Percentiles rank a stretch among this genome's conserved stretches.
phyloP scores from a whole-genome alignment of 2,329 filamentous ascomycete species.

The Botrytis fabae region DNA sequence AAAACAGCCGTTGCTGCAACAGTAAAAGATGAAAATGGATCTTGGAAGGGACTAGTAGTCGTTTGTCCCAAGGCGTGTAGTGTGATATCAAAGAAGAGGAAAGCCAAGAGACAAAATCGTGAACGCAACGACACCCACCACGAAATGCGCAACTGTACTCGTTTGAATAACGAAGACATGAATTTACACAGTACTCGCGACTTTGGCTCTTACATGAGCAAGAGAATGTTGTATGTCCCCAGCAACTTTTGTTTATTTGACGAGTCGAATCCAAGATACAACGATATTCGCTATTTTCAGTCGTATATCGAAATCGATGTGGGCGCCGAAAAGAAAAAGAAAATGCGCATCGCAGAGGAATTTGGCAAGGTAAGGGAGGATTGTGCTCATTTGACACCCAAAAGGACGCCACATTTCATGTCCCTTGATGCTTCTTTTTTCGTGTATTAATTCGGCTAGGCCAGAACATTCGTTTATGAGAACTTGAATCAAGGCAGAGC shows the following conservation, averaged over 20 bases:
- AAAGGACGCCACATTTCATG: not conserved
- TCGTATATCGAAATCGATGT: not conserved
- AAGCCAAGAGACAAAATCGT: not conserved
- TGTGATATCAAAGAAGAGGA: not conserved
- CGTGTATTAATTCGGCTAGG: not conserved
- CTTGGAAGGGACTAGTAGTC: not conserved
- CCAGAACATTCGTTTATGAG: not conserved
- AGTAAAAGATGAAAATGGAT: not conserved
- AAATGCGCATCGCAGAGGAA: not conserved
- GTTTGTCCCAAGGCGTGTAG: not conserved
- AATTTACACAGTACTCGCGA: not conserved
- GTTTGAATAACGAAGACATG: not conserved
- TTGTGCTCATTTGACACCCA: not conserved
- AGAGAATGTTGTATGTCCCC: not conserved
- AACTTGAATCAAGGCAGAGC: not conserved
- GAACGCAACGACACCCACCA: not conserved
- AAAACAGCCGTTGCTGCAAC: not conserved
- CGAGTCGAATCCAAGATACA: not conserved
- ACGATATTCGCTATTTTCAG: not conserved
- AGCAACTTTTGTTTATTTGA: not conserved
- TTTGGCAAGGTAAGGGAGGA: not conserved
- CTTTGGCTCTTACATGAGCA: not conserved
- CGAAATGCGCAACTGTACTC: not conserved
- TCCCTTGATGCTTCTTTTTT: not conserved
- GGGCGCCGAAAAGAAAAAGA: not conserved